Evolutionary conservation across 2,329 filamentous ascomycete genomes (phyloP), one percentile per base, ranked within the genome.

Genomic region (Xylariaceae sp.): DNA sequence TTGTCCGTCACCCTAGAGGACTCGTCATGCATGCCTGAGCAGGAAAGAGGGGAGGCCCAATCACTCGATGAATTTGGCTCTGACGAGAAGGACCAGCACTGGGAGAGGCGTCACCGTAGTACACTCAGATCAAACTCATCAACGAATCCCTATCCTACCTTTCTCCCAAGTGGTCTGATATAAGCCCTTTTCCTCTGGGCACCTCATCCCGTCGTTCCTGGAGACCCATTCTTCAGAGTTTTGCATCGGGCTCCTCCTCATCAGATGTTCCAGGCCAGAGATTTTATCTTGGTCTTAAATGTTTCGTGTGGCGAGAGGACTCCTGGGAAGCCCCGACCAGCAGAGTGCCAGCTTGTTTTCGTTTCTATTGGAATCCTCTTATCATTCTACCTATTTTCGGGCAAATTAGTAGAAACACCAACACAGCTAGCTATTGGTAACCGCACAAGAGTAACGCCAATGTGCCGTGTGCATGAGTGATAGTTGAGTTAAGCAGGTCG

Each of bases 101-200:
- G 39, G 40, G 44, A 32, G 45, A 29, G 49, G 41, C 35, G 37
- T 44, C 49, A 53, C 24, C 53, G 41, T 39, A 45, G 39, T 29
- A 30, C 36, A 18, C 58, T 62, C 50, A 64, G 60, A 65, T 63
- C 62, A 54, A 62, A 60, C 61, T 60, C 52, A 59, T 58, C 51
- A 58, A 52, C 53, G 49, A 49, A 43, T 21, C 36, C 41, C n/a
- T n/a, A n/a, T n/a, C 18, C 55, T 44, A 59, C 49, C 53, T 9
- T 10, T n/a, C 30, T 27, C 26, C 10, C 6, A 18, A 41, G 18
- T 44, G 20, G 39, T 20, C 21, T 27, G 13, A 36, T 11, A 36
- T 13, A n/a, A 27, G 33, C 32, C 13, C 24, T n/a, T 13, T 20
- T 37, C 23, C 16, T 16, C 16, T 41, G 32, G 44, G 20, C 29